Evolutionary conservation across 2,329 filamentous ascomycete species (phyloP).

Genomic region (Claviceps arundinis): DNA sequence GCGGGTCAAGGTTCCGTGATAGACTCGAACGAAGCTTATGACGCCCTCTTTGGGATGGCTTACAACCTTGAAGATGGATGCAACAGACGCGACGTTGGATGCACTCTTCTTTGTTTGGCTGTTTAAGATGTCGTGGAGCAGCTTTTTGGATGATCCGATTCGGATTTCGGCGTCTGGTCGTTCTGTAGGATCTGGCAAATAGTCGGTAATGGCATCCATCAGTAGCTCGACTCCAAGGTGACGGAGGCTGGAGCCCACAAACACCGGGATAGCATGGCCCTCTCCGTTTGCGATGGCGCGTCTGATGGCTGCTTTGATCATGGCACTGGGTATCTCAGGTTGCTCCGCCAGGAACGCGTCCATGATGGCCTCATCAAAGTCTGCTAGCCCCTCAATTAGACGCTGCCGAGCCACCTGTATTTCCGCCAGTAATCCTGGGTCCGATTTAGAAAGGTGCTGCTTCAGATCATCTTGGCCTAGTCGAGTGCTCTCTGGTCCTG

Average conservation of each 20-base stretch:
- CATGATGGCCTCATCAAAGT: constrained; percentile 76
- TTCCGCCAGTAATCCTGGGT: constrained; percentile 48
- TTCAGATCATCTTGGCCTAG: constrained; percentile 17
- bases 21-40: constrained; percentile 83
- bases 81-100: constrained; percentile 31
- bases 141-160: constrained; percentile 40
- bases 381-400: constrained; percentile 72
- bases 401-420: constrained; percentile 62
- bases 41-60: constrained; percentile 76
- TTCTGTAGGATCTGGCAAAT: constrained; percentile 72
- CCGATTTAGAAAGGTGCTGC: constrained; percentile 27
- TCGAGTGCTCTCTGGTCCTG: constrained; percentile 25
- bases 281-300: constrained; percentile 54
- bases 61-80: constrained; percentile 87
- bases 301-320: constrained; percentile 63
- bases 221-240: constrained; percentile 91
- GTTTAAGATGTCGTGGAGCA: constrained; percentile 24
- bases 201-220: constrained; percentile 75
- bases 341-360: constrained; percentile 71
- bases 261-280: constrained; percentile 69
- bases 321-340: constrained; percentile 54
- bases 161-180: constrained; percentile 68
- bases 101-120: constrained; percentile 22
- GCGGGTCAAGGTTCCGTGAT: constrained; percentile 66
- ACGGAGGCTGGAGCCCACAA: constrained; percentile 82